A percentile compares a stretch with the other conserved stretches of the same genome.
Evolutionary conservation across 805 yeast species (phyloP).

Genomic region (Yarrowia hollandica): DNA sequence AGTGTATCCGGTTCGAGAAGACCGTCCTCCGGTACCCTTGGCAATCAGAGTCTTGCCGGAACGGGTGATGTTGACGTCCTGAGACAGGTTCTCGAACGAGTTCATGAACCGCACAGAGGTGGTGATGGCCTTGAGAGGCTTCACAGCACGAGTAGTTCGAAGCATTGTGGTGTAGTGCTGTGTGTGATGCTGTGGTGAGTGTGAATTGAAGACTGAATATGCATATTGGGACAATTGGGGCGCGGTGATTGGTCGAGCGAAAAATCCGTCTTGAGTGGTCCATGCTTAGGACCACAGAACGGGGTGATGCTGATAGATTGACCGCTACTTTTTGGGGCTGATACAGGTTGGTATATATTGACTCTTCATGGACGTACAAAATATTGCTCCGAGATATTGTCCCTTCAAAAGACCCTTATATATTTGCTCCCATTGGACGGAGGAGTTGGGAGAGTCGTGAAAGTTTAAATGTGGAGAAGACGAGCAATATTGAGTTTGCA

Average conservation of each 20-base stretch:
- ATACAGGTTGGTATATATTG: no score
- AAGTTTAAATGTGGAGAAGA: no score
- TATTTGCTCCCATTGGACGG: no score
- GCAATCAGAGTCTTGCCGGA: constrained; percentile 71
- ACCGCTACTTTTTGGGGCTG: no score
- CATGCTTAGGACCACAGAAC: no score
- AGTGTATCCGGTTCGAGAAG: constrained; percentile 83
- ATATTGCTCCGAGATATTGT: no score
- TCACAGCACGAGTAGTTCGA: constrained; percentile 26
- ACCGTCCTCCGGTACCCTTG: constrained; percentile 74
- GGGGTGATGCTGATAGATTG: no score
- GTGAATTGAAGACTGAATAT: neutral
- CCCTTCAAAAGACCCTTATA: no score
- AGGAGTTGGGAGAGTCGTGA: no score
- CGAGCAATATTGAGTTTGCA: no score
- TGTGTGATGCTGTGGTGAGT: neutral
- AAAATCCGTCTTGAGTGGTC: no score
- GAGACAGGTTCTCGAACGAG: constrained; percentile 45
- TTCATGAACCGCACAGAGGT: constrained; percentile 37
- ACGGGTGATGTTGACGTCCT: constrained; percentile 64
- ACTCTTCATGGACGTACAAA: no score
- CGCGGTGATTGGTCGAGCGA: neutral
- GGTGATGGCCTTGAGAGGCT: constrained; percentile 22
- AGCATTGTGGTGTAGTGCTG: constrained; percentile 25
- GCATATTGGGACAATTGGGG: constrained; percentile 19